phyloP scores from a whole-genome alignment of 2,329 filamentous ascomycete genomes.

The Alternaria consortialis region DNA sequence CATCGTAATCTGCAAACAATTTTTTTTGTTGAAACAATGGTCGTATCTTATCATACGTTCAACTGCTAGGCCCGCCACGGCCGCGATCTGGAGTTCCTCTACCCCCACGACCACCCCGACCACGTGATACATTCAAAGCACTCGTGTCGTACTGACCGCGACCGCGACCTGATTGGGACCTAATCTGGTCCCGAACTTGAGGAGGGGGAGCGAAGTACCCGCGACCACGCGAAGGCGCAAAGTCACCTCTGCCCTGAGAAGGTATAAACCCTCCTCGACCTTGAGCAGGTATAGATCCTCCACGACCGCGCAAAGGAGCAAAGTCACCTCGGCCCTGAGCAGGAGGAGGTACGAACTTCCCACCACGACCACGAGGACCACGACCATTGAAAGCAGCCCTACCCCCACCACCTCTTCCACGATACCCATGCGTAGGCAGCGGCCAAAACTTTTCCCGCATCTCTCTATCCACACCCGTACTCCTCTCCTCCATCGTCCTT shows the following conservation, averaged over 20 bases:
- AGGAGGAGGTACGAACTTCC: not conserved
- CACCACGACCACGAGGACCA: constrained; percentile 1
- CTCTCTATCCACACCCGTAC: constrained; percentile 20
- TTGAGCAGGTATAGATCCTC: not conserved
- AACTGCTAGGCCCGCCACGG: not conserved
- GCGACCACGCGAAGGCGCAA: not conserved
- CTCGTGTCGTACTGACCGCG: not conserved
- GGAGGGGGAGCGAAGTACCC: not conserved
- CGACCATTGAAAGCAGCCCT: constrained; percentile 1
- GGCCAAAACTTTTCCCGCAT: constrained; percentile 28
- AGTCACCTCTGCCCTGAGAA: not conserved
- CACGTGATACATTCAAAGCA: not conserved
- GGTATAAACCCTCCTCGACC: not conserved
- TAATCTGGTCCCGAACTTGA: not conserved
- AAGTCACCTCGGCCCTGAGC: not conserved
- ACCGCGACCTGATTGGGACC: not conserved
- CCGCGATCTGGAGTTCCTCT: not conserved
- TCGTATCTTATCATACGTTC: not conserved
- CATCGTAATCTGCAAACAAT: too few relatives aligned
- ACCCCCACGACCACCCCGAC: not conserved
- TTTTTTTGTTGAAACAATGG: too few relatives aligned
- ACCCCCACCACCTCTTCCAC: constrained; percentile 1
- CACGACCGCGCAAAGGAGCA: not conserved
- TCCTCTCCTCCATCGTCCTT: constrained; percentile 25
- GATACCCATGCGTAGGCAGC: not conserved